These are phyloP conservation scores for Verticillium albo-atrum DNA, from an alignment of 2,329 filamentous ascomycete species.

Conservation along the genomic window DNA sequence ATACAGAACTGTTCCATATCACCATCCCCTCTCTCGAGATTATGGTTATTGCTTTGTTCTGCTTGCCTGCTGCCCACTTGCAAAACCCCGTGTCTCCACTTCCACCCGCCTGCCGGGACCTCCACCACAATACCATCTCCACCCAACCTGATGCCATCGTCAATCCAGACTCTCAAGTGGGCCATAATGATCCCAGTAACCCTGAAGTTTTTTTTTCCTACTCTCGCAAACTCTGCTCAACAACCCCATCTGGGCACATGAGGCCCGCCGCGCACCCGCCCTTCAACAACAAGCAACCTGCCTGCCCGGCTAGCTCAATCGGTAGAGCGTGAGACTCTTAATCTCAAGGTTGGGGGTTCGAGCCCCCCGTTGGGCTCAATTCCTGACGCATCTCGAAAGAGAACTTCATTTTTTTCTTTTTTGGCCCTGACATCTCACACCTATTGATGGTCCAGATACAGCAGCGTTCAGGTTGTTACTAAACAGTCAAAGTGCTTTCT, in stretches of 20 bases:
- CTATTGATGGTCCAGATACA: too few relatives aligned
- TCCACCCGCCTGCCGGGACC: neutral
- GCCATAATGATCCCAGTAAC: neutral
- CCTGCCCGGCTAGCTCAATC: slow-evolving; percentile 60
- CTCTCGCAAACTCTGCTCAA: neutral
- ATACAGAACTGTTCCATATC: neutral
- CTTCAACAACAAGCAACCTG: neutral
- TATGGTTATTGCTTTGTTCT: neutral
- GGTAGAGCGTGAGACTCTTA: slow-evolving; percentile 73
- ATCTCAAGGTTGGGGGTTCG: slow-evolving; percentile 56
- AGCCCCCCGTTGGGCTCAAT: slow-evolving; percentile 15
- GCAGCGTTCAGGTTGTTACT: too few relatives aligned
- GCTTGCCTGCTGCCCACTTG: too few relatives aligned
- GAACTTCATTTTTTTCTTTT: neutral
- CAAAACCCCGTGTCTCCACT: neutral
- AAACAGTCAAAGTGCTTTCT: too few relatives aligned
- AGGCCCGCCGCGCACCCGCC: neutral
- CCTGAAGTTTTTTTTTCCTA: neutral
- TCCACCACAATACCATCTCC: neutral
- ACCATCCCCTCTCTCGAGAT: neutral
- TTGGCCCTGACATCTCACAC: neutral
- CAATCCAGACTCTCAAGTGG: neutral
- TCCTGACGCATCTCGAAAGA: neutral
- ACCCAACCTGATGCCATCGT: neutral
- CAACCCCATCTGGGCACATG: neutral